Conservation (phyloP, 2,329 filamentous ascomycete species). For the Aplosporella prunicola region DNA sequence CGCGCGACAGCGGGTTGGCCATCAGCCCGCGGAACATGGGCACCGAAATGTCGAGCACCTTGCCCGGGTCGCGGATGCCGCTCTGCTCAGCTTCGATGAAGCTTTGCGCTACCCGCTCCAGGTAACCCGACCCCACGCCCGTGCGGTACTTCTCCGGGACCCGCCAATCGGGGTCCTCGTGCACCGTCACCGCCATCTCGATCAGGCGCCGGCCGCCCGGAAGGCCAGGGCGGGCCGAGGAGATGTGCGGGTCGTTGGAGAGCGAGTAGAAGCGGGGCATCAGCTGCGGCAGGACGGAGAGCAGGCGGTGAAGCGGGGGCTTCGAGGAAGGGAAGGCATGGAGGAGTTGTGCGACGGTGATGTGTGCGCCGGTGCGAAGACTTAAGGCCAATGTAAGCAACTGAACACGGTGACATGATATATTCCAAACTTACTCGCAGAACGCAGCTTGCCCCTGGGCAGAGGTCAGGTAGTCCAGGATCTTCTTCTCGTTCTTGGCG, state of each 20-base stretch:
- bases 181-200: slow-evolving; percentile 93
- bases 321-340: slow-evolving; percentile 86
- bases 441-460: slow-evolving; percentile 86
- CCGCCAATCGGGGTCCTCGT: slow-evolving; percentile 75
- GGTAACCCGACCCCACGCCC: slow-evolving; percentile 85
- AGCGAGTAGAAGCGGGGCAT: slow-evolving; percentile 99
- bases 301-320: slow-evolving; percentile 72
- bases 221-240: slow-evolving; percentile 57
- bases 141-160: slow-evolving; percentile 52
- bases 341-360: slow-evolving; percentile 77
- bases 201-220: slow-evolving; percentile 65
- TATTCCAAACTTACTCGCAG: slow-evolving; percentile 50
- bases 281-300: slow-evolving; percentile 71
- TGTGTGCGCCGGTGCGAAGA: slow-evolving; percentile 72
- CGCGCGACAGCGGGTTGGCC: slow-evolving; percentile 86
- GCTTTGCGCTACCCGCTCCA: slow-evolving; percentile 71
- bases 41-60: slow-evolving; percentile 55
- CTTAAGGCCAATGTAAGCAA: not conserved
- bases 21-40: slow-evolving; percentile 99
- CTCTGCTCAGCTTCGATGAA: slow-evolving; percentile 59
- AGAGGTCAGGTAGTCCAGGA: slow-evolving; percentile 75
- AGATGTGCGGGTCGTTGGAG: slow-evolving; percentile 87
- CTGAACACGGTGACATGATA: not conserved
- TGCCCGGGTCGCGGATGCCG: slow-evolving; percentile 34
- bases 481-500: slow-evolving; percentile 75